A percentile compares a stretch with the other conserved stretches of the same genome.
phyloP scores from a whole-genome alignment of 805 yeast genomes.

The Yamadazyma tumulicola region DNA sequence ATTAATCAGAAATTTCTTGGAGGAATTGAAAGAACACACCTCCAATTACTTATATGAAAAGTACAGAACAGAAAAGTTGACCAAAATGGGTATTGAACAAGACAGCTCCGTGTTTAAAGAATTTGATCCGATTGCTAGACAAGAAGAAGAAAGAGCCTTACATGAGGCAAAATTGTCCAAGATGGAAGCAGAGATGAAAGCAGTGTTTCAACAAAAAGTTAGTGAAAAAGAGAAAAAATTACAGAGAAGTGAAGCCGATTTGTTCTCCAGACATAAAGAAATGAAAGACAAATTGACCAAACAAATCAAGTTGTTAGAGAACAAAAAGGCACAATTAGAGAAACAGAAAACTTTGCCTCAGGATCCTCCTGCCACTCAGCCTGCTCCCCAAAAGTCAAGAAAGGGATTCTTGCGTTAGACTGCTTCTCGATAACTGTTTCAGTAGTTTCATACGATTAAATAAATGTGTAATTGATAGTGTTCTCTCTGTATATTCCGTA shows the following conservation, averaged over 20 bases:
- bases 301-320: conserved; percentile 87
- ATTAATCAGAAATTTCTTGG: conserved; percentile 84
- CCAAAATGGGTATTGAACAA: conserved; percentile 82
- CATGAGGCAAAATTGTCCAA: conserved; percentile 93
- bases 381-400: conserved; percentile 55
- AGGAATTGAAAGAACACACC: conserved; percentile 89
- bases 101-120: conserved; percentile 92
- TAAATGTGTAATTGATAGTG: too few relatives aligned
- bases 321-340: conserved; percentile 80
- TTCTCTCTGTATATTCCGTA: too few relatives aligned
- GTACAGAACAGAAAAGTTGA: conserved; percentile 82
- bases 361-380: conserved; percentile 43
- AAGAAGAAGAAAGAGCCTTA: conserved; percentile 87
- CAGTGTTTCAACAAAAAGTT: conserved; percentile 94
- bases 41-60: conserved; percentile 73
- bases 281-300: conserved; percentile 91
- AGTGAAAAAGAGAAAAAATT: conserved; percentile 95
- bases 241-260: conserved; percentile 94
- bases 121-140: conserved; percentile 87
- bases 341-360: conserved; percentile 49
- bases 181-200: conserved; percentile 95
- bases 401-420: conserved; percentile 74
- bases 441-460: too few relatives aligned
- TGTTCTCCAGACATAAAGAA: conserved; percentile 92
- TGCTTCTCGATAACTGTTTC: too few relatives aligned